Evolutionary conservation across 345 rosid species (phyloP), one percentile per base, ranked within the genome.

Genomic region (Melaleuca alternifolia): DNA sequence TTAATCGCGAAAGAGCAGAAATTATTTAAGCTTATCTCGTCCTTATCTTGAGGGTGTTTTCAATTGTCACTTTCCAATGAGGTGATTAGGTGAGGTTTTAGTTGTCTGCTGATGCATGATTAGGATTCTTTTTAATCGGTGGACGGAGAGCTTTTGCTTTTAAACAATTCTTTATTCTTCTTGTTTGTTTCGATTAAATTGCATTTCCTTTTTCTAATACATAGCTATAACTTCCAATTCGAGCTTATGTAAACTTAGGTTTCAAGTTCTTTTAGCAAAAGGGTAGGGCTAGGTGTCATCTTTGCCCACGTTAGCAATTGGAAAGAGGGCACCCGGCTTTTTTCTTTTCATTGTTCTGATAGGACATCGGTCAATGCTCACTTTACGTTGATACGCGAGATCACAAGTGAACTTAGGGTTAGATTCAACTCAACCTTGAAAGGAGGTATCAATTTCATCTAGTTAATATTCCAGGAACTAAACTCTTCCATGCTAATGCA

Each of bases 11-110:
- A 37, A 16, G 79, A 10, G 61, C 28, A 11, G 44, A 79, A 37
- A 6, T 76, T 86, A 87, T 71, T 85, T 81, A 50, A 88, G 62
- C 65, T 90, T 89, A 91, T 91, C 92, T 86, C 88, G 28, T 88
- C 88, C 88, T 75, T 83, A 57, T 13, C 61, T n/a, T 18, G 48
- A 51, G 86, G n/a, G 75, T 65, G 87, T 11, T n/a, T 86, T n/a
- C 79, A 37, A 37, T 71, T 33, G 79, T 71, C 79, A 71, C 37
- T 71, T 71, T 71, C 44, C 79, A 71, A 48, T 46, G 24, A 54
- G 65, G 84, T 30, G 51, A 83, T 89, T 90, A 87, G 93, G 89
- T 88, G 56, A 85, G 88, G 54, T 16, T 87, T 84, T 79, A 26
- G 89, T 86, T 62, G 50, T 51, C 82, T 86, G 89, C 77, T 89